Base-by-base conservation (phyloP, 2,329 filamentous ascomycete genomes). In the Camptophora hylomeconis region DNA sequence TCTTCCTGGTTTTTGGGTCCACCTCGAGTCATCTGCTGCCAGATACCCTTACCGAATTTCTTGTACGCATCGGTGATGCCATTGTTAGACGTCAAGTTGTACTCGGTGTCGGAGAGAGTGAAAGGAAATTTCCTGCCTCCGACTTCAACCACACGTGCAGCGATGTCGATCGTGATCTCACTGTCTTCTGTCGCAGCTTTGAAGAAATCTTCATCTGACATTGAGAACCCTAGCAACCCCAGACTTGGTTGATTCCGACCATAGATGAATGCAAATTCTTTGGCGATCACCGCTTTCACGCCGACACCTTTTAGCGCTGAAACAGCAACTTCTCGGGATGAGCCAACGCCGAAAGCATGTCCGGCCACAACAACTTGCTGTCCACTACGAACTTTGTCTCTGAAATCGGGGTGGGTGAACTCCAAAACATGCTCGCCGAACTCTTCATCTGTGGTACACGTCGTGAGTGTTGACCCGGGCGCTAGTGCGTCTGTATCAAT, bases 401-500 rank as follows among this genome's bases (percentile, higher is more conserved):
- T 53, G 42, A 64, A 63, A 2, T 50, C 42, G 0, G 58, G 59
- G 30, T 57, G 41, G 0, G 51, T 59, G 38, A 52, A 49, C 28
- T 57, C 47, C 2, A 63, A 44, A 26, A 57, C 62, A 30, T 61
- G 54, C 3, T 38, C 17, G 6, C 56, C 57, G 17, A 57, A 42
- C 4, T 43, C 48, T 33, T 53, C 48, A 15, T 54, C 48, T 4
- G 42, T 42, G 3, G 23, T 19, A 22, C 37, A 39, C 72, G 73
- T 13, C 60, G 59, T 81, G 80, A 92, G 5, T 87, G 72, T 26
- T 69, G 61, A 33, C 50, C 52, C 4, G 62, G 64, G 35, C 47
- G 49, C 31, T 53, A 43, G 33, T 61, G 58, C 24, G 28, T 66
- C 63, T 5, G 56, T 65, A 32, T 64, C 58, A 29, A 65, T 52